Conservation (phyloP, 768 basidiomycete genomes). For the Boletus rubroflammeus region DNA sequence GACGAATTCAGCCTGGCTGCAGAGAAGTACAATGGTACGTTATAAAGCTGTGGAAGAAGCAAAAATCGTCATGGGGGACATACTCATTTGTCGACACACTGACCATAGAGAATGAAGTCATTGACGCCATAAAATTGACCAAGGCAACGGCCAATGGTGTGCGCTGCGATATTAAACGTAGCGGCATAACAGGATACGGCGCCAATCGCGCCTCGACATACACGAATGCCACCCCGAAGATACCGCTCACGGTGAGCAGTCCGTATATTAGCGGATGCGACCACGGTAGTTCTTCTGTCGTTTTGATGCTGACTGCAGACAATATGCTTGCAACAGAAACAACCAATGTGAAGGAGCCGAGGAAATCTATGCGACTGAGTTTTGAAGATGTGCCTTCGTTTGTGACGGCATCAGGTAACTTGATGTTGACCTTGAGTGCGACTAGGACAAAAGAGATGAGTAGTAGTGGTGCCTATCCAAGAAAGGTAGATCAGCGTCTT, state of each 20-base stretch:
- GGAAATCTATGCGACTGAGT: slow-evolving; percentile 76
- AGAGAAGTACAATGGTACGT: slow-evolving; percentile 85
- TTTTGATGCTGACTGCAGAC: slow-evolving; percentile 72
- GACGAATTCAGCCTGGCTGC: slow-evolving; percentile 70
- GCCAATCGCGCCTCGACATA: slow-evolving; percentile 76
- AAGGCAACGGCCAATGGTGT: slow-evolving; percentile 81
- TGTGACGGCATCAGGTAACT: slow-evolving; percentile 63
- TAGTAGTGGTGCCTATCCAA: slow-evolving; percentile 68
- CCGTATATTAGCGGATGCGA: slow-evolving; percentile 67
- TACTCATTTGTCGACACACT: slow-evolving; percentile 11
- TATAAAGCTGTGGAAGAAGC: slow-evolving; percentile 58
- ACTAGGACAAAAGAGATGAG: slow-evolving; percentile 69
- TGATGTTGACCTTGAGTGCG: slow-evolving; percentile 72
- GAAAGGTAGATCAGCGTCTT: slow-evolving; percentile 12
- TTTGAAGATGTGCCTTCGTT: slow-evolving; percentile 58
- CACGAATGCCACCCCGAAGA: slow-evolving; percentile 61
- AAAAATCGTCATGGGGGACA: slow-evolving; percentile 1
- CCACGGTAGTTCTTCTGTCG: slow-evolving; percentile 77
- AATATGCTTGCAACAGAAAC: slow-evolving; percentile 65
- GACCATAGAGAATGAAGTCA: slow-evolving; percentile 79
- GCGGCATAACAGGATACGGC: slow-evolving; percentile 86
- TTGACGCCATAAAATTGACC: slow-evolving; percentile 72
- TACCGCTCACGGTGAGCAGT: slow-evolving; percentile 53
- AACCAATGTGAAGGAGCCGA: slow-evolving; percentile 81
- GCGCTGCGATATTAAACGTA: slow-evolving; percentile 69